A percentile compares a stretch with the other conserved stretches of the same genome.
Evolutionary conservation across 192 early-diverging fungal species (phyloP).

Genomic region (Lobosporangium transversale): DNA sequence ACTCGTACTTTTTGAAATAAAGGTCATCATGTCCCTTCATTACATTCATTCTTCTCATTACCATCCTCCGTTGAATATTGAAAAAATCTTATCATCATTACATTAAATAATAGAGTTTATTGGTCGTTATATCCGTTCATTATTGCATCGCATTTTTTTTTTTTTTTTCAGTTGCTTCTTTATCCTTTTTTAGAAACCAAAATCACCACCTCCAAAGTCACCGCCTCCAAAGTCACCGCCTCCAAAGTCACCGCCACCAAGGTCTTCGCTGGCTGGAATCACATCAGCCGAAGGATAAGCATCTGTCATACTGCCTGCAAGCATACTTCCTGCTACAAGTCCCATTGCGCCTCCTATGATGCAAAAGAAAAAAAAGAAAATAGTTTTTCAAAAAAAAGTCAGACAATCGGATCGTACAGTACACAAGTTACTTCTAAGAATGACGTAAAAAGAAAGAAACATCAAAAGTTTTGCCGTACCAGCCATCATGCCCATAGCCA

Average conservation of each 20-base stretch:
- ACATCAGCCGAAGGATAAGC: slow-evolving; percentile 15
- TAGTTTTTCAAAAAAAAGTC: neutral
- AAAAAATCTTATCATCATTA: no score
- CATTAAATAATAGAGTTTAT: no score
- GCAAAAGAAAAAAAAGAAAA: neutral
- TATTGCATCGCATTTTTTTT: no score
- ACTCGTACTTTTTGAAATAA: no score
- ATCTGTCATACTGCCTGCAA: slow-evolving; percentile 21
- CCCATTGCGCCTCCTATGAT: slow-evolving; percentile 37
- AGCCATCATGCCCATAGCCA: slow-evolving; percentile 48
- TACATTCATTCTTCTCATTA: no score
- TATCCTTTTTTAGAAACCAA: slow-evolving; percentile 19
- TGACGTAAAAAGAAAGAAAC: slow-evolving; percentile 4
- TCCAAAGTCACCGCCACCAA: slow-evolving; percentile 13
- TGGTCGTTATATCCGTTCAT: no score
- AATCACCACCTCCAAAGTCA: slow-evolving; percentile 30
- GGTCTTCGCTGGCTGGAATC: slow-evolving; percentile 16
- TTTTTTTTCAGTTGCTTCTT: no score
- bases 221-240: slow-evolving; percentile 36
- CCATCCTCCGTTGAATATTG: no score
- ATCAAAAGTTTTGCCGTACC: no score
- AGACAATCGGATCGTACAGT: no score
- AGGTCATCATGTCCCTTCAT: no score
- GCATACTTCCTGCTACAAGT: slow-evolving; percentile 39
- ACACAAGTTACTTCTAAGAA: no score